Base-by-base conservation (phyloP, 768 basidiomycete species). In the Phallus indusiatus region DNA sequence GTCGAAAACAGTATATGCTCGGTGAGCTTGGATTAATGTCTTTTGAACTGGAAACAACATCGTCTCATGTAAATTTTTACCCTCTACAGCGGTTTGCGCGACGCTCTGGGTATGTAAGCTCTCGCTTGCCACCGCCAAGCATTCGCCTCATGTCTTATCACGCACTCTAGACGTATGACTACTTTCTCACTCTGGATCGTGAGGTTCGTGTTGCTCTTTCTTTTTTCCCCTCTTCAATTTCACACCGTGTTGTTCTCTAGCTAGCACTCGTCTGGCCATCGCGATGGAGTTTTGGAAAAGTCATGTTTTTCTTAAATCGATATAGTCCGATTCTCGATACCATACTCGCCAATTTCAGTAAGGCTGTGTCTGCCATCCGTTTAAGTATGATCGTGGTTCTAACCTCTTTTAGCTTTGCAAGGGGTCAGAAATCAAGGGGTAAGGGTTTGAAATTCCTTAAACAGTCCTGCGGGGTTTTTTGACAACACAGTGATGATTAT, bases 321-420 rank as follows among this genome's bases (percentile, higher is more conserved):
- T 56, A 56, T 56, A 48, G 55, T 34, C 55, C 55, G 8, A 24
- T 56, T 24, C 17, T 48, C 2, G 55, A 56, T 35, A 56, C 55
- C 5, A 46, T 35, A 20, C 17, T 56, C 16, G 46, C 46, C 7
- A 48, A 47, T 20, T 56, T 47, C 18, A 56, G 55, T 56, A 51
- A 46, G 46, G 20, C 33, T 28, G 12, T 49, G 18, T 17, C 14
- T 18, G 5, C 16, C 20, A 9, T 18, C 5, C 33, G 6, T 8
- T 48, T 7, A 6, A 3, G 18, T 46, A 3, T 34, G 14, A 22
- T 34, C 12, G 4, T 3, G 11, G 17, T 20, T 24, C 47, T 56
- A 18, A 35, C 55, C 28, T 16, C 49, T 18, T n/a, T 12, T 47
- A 56, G 55, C 34, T 21, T 48, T 56, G 12, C 22, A 46, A 36